phyloP scores from a whole-genome alignment of 2,329 filamentous ascomycete genomes.

The Talaromyces sp. region DNA sequence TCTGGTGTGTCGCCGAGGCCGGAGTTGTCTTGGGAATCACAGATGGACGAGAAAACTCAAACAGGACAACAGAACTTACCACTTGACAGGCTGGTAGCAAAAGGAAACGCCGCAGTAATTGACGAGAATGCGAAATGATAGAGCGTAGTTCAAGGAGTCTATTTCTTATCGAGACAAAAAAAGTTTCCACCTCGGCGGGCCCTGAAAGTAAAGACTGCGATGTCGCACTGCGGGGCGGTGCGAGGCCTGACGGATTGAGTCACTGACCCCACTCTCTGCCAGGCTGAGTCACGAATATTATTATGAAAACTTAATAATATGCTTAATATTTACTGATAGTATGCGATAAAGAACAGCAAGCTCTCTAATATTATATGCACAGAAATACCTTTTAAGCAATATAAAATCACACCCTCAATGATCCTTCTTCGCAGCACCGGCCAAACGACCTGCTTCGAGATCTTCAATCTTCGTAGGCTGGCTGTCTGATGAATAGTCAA shows the following conservation, averaged over 20 bases:
- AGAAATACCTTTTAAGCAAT: background rate
- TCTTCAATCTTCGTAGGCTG: conserved; percentile 2
- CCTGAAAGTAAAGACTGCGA: conserved; percentile 23
- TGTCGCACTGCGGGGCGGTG: conserved; percentile 22
- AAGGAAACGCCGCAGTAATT: background rate
- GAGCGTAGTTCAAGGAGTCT: background rate
- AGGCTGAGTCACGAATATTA: background rate
- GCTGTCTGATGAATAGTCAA: conserved; percentile 50
- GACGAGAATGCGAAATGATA: background rate
- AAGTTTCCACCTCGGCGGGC: conserved; percentile 6
- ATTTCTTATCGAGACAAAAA: background rate
- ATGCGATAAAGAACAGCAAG: background rate
- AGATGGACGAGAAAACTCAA: background rate
- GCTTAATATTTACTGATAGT: background rate
- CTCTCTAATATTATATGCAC: background rate
- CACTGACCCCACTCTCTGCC: conserved; percentile 12
- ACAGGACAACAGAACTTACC: background rate
- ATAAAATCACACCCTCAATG: background rate
- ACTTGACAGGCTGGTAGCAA: background rate
- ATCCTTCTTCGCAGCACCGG: conserved; percentile 14
- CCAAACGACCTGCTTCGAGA: conserved; percentile 9
- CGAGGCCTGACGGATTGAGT: conserved; percentile 19
- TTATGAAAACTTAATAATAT: background rate
- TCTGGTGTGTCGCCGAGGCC: background rate
- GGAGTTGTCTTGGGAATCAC: background rate